These are phyloP conservation scores for Tricholoma bakamatsutake DNA, from an alignment of 768 basidiomycete species.

Conservation along the genomic window DNA sequence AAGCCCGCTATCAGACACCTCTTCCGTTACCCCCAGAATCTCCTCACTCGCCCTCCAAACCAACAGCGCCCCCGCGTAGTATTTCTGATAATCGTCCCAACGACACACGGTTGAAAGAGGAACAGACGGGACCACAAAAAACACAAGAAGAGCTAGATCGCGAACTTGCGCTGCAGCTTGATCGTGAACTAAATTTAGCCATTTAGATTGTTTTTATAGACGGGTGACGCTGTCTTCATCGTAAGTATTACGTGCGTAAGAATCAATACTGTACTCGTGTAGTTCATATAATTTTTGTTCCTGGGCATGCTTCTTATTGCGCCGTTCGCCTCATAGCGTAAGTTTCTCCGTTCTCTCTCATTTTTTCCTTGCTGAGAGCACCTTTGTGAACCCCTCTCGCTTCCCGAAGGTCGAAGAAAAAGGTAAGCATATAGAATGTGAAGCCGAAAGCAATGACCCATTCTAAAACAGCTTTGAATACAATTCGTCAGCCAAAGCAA, in stretches of 20 bases:
- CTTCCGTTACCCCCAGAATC: slow-evolving; percentile 46
- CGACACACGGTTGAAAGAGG: slow-evolving; percentile 30
- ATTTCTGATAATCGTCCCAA: slow-evolving; percentile 28
- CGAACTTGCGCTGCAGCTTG: slow-evolving; percentile 48
- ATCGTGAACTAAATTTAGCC: slow-evolving; percentile 45
- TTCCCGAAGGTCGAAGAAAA: slow-evolving; percentile 64
- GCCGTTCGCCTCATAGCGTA: not conserved
- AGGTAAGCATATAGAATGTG: slow-evolving; percentile 68
- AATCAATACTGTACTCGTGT: too few species aligned
- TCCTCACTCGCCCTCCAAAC: slow-evolving; percentile 3
- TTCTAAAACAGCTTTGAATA: slow-evolving; percentile 52
- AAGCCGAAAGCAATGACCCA: slow-evolving; percentile 72
- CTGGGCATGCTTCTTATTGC: not conserved
- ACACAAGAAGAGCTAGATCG: slow-evolving; percentile 38
- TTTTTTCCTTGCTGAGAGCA: slow-evolving; percentile 31
- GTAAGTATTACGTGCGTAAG: too few species aligned
- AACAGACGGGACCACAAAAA: slow-evolving; percentile 29
- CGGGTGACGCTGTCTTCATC: not conserved
- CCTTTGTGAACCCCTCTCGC: slow-evolving; percentile 48
- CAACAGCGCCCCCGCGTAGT: slow-evolving; percentile 23
- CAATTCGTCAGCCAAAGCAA: not conserved
- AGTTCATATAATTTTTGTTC: not conserved
- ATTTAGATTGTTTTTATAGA: not conserved
- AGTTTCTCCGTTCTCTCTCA: slow-evolving; percentile 14
- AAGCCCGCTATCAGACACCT: slow-evolving; percentile 46